A percentile compares a stretch with the other conserved stretches of the same genome.
These are phyloP conservation scores for Berkeleyomyces rouxiae DNA, from an alignment of 2,329 filamentous ascomycete species.

Conservation along the genomic window DNA sequence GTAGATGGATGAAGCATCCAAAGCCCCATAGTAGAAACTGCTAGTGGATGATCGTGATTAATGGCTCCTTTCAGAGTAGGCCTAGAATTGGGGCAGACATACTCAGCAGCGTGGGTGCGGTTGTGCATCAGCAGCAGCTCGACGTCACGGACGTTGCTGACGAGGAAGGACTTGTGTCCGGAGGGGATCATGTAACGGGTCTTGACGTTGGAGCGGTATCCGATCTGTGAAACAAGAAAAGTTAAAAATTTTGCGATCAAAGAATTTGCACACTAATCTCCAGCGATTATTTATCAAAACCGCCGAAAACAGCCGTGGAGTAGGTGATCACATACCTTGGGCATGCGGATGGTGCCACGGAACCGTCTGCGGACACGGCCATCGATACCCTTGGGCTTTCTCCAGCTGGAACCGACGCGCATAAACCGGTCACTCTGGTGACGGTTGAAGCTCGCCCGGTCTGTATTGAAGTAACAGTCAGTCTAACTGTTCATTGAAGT, in stretches of 20 bases:
- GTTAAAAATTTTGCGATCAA: background rate
- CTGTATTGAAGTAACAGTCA: slow-evolving; percentile 31
- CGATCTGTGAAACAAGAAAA: slow-evolving; percentile 48
- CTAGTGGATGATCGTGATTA: background rate
- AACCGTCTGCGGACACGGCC: slow-evolving; percentile 94
- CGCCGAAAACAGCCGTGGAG: background rate
- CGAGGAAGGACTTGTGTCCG: slow-evolving; percentile 99
- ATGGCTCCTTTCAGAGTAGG: background rate
- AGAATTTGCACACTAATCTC: background rate
- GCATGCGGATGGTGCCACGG: slow-evolving; percentile 90
- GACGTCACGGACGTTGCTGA: slow-evolving; percentile 90
- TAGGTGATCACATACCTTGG: slow-evolving; percentile 57
- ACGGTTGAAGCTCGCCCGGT: slow-evolving; percentile 86
- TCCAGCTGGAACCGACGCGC: slow-evolving; percentile 79
- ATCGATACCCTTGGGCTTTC: slow-evolving; percentile 99
- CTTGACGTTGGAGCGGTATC: slow-evolving; percentile 98
- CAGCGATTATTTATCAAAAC: background rate
- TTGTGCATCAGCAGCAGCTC: slow-evolving; percentile 99
- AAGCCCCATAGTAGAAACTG: background rate
- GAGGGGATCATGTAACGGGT: slow-evolving; percentile 97
- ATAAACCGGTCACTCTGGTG: slow-evolving; percentile 97
- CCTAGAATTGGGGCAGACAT: slow-evolving; percentile 28
- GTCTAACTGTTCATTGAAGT: slow-evolving; percentile 9
- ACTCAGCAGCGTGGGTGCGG: slow-evolving; percentile 97
- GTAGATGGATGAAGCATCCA: background rate